Base-by-base conservation (phyloP, 228 moss, liverwort and hornwort genomes). In the Sphagnum magellanicum region DNA sequence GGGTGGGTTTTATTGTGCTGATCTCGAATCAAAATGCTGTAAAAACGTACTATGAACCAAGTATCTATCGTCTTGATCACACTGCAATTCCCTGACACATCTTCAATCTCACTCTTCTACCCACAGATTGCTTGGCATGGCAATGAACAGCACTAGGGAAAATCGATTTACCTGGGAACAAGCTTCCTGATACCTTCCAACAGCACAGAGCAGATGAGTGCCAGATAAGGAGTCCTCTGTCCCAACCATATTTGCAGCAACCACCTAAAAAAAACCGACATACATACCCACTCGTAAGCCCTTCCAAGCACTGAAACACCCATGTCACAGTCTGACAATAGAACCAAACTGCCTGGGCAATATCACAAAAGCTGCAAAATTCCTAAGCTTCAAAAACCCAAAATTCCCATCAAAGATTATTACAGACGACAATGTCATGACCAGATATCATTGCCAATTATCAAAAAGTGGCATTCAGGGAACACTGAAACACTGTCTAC, bases 221-320 rank as follows among this genome's bases (percentile, higher is more conserved):
- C 98, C 98, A 66, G 98, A 91, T 72, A 98, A 74, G 0, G 92
- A 94, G 80, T 92, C 92, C 52, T 94, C 91, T 48, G 94, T 92
- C 72, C 91, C 90, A 6, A 94, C 94, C 98, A 98, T 98, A 66
- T 98, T 98, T 74, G 98, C 98, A n/a, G 98, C 98, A 72, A 98
- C 83, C 51, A 98, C 98, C 97, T 98, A 79, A 47, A 2, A 12
- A 55, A 55, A 55, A 55, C 55, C 8, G 4, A 8, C 55, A 8
- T 55, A 55, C 32, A 32, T 32, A 32, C 32, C 55, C 55, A 55
- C 12, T 12, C 2, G 12, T 12, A 55, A 55, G 8, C 8, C 55
- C 12, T 55, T 12, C 8, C 55, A 55, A 55, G 55, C 55, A 55
- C 55, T 8, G 8, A 12, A 12, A 55, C 55, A 55, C 55, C 12